Evolutionary conservation across 257 asterid genomes (phyloP).

Genomic region (Solanum pimpinellifolium): DNA sequence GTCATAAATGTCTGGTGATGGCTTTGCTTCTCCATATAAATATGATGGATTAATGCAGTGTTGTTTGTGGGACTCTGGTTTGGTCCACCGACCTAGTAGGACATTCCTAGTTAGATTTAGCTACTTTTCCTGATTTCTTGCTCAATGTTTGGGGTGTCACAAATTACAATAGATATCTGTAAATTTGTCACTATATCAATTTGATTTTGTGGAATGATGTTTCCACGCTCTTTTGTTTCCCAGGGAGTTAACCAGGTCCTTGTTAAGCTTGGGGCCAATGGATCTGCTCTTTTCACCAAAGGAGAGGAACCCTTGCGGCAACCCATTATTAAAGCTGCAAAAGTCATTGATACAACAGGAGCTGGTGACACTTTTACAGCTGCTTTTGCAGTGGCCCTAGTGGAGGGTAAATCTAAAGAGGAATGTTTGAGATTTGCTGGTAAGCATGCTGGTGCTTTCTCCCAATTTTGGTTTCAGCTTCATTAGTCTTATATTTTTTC

Average conservation of each 20-base stretch:
- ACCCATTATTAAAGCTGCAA: constrained; percentile 60
- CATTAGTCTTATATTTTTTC: background rate
- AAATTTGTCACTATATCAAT: background rate
- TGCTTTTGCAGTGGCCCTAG: constrained; percentile 88
- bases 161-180: background rate
- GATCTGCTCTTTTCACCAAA: constrained; percentile 61
- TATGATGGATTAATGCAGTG: background rate
- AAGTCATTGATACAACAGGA: constrained; percentile 86
- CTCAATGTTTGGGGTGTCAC: background rate
- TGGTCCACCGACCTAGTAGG: background rate
- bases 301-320: constrained; percentile 78
- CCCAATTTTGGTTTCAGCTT: background rate
- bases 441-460: constrained; percentile 7
- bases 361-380: constrained; percentile 98
- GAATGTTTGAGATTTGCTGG: constrained; percentile 89
- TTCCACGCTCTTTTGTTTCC: background rate
- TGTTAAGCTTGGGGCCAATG: constrained; percentile 84
- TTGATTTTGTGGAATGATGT: background rate
- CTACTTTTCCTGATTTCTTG: background rate
- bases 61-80: background rate
- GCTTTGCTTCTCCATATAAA: background rate
- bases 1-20: background rate
- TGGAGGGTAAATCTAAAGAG: constrained; percentile 64
- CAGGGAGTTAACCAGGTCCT: constrained; percentile 93
- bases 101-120: background rate